Conservation (phyloP, 2,329 filamentous ascomycete genomes). For the Colletotrichum sp. region DNA sequence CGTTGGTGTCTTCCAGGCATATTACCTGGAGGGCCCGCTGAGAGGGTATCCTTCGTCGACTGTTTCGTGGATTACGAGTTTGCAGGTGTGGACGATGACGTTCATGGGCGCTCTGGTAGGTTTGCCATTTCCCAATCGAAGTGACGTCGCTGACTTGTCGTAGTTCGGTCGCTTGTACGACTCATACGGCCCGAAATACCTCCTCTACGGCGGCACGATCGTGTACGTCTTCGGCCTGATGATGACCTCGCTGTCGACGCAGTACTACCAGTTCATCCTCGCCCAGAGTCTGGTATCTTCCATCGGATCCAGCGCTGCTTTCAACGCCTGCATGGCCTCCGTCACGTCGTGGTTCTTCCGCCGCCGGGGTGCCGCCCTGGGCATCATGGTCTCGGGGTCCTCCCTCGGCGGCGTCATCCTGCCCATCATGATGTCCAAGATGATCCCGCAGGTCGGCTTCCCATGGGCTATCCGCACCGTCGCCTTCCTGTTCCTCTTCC, state of each 20-base stretch:
- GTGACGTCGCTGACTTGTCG: background rate
- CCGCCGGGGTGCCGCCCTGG: conserved; percentile 57
- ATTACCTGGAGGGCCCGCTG: conserved; percentile 58
- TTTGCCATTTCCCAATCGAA: conserved; percentile 26
- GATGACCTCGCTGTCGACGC: conserved; percentile 61
- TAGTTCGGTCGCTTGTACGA: conserved; percentile 68
- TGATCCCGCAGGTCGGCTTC: conserved; percentile 54
- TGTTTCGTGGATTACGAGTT: conserved; percentile 65
- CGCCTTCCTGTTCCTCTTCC: conserved; percentile 49
- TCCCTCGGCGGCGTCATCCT: conserved; percentile 63
- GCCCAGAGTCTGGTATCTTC: conserved; percentile 45
- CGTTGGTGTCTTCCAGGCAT: conserved; percentile 63
- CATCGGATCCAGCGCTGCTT: conserved; percentile 48
- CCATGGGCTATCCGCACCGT: conserved; percentile 54
- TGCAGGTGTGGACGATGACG: conserved; percentile 54
- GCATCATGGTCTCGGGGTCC: conserved; percentile 58
- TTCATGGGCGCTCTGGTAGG: conserved; percentile 54
- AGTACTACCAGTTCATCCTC: conserved; percentile 52
- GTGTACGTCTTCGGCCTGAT: conserved; percentile 68
- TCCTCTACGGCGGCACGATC: conserved; percentile 59
- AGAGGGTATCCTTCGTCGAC: conserved; percentile 52
- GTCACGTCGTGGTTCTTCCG: conserved; percentile 58
- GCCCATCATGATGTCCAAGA: conserved; percentile 63
- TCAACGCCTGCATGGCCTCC: conserved; percentile 46
- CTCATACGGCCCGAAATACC: conserved; percentile 64